A percentile compares a stretch with the other conserved stretches of the same genome.
Evolutionary conservation across 768 basidiomycete genomes (phyloP).

Genomic region (Mycena venus): DNA sequence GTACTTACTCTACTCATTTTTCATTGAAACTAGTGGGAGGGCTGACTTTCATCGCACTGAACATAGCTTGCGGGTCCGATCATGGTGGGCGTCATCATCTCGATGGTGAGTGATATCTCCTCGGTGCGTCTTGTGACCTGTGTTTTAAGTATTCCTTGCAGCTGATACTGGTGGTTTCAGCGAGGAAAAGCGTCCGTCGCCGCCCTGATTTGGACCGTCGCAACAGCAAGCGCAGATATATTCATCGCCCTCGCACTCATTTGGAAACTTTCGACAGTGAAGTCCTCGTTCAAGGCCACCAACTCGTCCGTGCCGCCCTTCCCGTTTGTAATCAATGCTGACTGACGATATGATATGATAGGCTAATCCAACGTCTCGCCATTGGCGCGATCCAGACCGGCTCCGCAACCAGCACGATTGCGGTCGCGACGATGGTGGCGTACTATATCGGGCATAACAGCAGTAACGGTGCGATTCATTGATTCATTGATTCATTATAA

Average conservation of each 20-base stretch:
- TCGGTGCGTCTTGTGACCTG: not conserved
- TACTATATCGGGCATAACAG: not conserved
- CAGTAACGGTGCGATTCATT: not conserved
- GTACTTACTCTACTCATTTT: not conserved
- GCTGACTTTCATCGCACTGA: not conserved
- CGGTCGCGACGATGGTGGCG: not conserved
- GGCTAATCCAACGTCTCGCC: conserved; percentile 12
- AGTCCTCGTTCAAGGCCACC: not conserved
- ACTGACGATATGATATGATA: not conserved
- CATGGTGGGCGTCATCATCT: not conserved
- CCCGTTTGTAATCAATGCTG: not conserved
- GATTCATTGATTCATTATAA: not conserved
- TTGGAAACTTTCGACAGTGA: not conserved
- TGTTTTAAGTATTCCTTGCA: not conserved
- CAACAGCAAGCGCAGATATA: not conserved
- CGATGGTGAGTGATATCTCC: not conserved
- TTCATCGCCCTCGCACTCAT: conserved; percentile 4
- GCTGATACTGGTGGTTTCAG: not conserved
- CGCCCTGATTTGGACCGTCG: not conserved
- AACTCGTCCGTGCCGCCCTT: not conserved
- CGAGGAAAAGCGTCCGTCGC: not conserved
- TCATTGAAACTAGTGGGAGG: not conserved
- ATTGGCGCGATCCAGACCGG: conserved; percentile 16
- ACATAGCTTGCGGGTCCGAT: not conserved
- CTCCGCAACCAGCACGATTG: not conserved